These are phyloP conservation scores for Fusarium longipes DNA, from an alignment of 2,329 filamentous ascomycete genomes.

Conservation along the genomic window DNA sequence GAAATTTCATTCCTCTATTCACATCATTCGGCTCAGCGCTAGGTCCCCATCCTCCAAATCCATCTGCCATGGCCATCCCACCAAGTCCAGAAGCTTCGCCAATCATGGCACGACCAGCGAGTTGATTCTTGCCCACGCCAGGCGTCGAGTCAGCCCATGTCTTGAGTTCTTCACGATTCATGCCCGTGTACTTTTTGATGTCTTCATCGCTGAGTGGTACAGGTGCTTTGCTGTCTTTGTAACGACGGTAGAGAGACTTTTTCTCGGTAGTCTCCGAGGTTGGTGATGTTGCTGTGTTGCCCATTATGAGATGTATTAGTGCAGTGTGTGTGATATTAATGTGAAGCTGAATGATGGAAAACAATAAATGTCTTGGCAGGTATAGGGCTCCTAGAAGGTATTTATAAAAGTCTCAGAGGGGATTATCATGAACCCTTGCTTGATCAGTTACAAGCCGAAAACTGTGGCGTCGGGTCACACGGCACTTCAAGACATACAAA, in stretches of 20 bases:
- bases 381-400: conserved; percentile 1
- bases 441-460: not conserved
- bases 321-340: not conserved
- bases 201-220: conserved; percentile 53
- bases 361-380: not conserved
- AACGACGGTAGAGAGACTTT: conserved; percentile 48
- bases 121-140: conserved; percentile 55
- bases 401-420: conserved; percentile 13
- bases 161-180: conserved; percentile 50
- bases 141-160: conserved; percentile 53
- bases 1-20: conserved; percentile 52
- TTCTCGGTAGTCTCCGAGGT: not conserved
- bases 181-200: conserved; percentile 57
- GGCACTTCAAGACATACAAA: conserved; percentile 8
- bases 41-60: conserved; percentile 52
- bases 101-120: conserved; percentile 49
- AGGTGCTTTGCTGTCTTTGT: conserved; percentile 49
- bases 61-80: conserved; percentile 46
- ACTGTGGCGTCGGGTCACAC: conserved; percentile 9
- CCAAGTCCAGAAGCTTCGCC: conserved; percentile 50
- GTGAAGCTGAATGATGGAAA: not conserved
- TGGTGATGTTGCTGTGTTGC: conserved; percentile 2
- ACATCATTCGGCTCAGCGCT: conserved; percentile 43
- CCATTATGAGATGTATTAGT: not conserved
- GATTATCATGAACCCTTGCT: not conserved